Conservation (phyloP, 2,329 filamentous ascomycete species). For the Colletotrichum sp. region DNA sequence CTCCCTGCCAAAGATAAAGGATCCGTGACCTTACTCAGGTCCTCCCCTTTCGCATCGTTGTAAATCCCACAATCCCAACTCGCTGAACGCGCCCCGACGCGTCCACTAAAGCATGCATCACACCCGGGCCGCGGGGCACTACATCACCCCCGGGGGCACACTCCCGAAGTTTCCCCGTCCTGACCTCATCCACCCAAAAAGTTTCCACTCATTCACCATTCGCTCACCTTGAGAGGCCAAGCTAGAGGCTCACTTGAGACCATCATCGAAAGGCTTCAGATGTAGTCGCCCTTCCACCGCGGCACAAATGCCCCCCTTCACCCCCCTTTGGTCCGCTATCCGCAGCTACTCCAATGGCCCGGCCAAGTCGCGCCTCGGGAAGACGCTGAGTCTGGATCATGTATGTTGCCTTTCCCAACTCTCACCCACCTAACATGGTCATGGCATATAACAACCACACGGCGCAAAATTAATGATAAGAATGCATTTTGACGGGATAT, state of each 20-base stretch:
- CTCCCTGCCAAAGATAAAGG: neutral
- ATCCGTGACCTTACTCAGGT: neutral
- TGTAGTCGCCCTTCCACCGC: neutral
- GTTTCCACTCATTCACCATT: neutral
- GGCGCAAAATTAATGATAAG: neutral
- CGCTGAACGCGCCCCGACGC: neutral
- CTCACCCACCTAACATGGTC: neutral
- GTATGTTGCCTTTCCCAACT: conserved; percentile 40
- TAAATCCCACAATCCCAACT: neutral
- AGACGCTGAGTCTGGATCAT: conserved; percentile 62
- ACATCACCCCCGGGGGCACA: neutral
- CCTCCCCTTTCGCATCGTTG: neutral
- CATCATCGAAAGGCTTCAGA: neutral
- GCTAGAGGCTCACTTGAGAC: neutral
- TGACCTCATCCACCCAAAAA: conserved; percentile 21
- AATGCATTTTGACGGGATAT: neutral
- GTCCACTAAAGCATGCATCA: neutral
- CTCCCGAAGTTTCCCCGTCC: conserved; percentile 16
- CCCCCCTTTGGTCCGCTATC: conserved; percentile 15
- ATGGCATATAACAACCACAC: too few relatives aligned
- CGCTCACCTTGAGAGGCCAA: neutral
- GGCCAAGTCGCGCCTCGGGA: conserved; percentile 41
- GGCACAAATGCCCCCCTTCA: conserved; percentile 5
- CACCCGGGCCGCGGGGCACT: neutral
- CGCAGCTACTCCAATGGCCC: conserved; percentile 42